Base-by-base conservation (phyloP, 441 rosid species). In the Pelargonium exstipulatum region DNA sequence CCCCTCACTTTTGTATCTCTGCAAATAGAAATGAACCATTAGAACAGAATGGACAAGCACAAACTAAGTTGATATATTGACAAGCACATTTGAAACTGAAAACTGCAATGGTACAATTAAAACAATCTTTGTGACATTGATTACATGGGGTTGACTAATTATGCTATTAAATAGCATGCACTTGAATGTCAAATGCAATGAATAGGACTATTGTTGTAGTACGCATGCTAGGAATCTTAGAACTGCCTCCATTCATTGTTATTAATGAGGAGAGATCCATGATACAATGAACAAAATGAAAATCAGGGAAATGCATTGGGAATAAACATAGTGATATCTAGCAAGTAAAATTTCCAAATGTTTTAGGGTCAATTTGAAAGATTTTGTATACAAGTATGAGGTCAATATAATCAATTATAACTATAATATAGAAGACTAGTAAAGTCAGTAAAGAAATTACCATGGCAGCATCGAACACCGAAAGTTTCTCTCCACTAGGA, bases 391-490 rank as follows among this genome's bases (percentile, higher is more conserved):
- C 13, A 20, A 57, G 32, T 10, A 37, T 4, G 63, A 68, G 48
- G 68, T 26, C 66, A 46, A 46, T 46, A 46, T 9, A 5, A 9
- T 46, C 0, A 9, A 61, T 51, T 20, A 7, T 20, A 16, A 62
- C 3, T 61, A 14, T 24, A 6, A 35, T 2, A 17, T 58, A 4
- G 48, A 45, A 20, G 13, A 55, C 22, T 5, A 55, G 58, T 20
- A 20, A 65, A 61, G 14, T 68, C 14, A 62, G 53, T 61, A 66
- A 68, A 68, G 57, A 70, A 72, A 66, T 77, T 83, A 92, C 96
- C 96, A 89, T 80, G 66, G 98, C 92, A 58, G 77, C 94, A 82
- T 92, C 96, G 64, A 87, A 92, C 46, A 90, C 94, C 18, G 96
- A 92, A 35, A 88, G 84, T 78, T 90, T 90, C 86, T 90, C 92